Evolutionary conservation across 2,329 filamentous ascomycete genomes (phyloP).

Genomic region (Coleophoma eucalyptorum): DNA sequence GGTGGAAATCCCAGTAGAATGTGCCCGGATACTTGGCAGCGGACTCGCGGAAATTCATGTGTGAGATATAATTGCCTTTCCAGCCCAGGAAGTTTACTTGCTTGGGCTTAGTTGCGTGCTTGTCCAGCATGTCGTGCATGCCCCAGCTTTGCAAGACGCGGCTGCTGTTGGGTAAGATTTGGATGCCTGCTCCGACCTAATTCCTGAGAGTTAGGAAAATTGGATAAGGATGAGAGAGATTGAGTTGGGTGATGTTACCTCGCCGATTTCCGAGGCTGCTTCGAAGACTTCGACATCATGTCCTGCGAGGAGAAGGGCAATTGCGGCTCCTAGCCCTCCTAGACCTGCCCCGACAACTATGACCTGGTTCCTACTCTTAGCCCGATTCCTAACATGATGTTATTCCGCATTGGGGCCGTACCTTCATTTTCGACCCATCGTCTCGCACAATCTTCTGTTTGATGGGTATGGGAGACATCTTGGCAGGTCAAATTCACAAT

Average conservation of each 20-base stretch:
- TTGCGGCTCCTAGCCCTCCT: conserved; percentile 42
- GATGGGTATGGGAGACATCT: conserved; percentile 4
- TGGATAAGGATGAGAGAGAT: conserved; percentile 38
- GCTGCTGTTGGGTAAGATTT: conserved; percentile 21
- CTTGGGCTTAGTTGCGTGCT: conserved; percentile 30
- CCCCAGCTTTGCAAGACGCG: conserved; percentile 21
- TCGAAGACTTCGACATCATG: conserved; percentile 38
- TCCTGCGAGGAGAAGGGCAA: conserved; percentile 20
- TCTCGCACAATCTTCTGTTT: conserved; percentile 13
- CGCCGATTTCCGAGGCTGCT: conserved; percentile 32
- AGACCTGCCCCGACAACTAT: conserved; percentile 53
- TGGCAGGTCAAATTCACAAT: background rate
- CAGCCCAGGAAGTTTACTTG: conserved; percentile 46
- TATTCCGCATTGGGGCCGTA: background rate
- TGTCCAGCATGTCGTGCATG: conserved; percentile 8
- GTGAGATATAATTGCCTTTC: conserved; percentile 21
- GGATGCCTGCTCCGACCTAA: conserved; percentile 30
- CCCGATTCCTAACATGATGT: background rate
- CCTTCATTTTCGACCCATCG: conserved; percentile 13
- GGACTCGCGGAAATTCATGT: conserved; percentile 13
- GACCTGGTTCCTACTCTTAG: conserved; percentile 19
- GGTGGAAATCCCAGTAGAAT: conserved; percentile 41
- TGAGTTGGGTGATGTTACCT: conserved; percentile 27
- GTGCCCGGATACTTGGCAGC: conserved; percentile 19
- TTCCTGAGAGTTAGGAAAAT: conserved; percentile 42